Evolutionary conservation across 495 filamentous ascomycete genomes (phyloP), one percentile per base, ranked within the genome.

Genomic region (Stereocaulon alpinum): DNA sequence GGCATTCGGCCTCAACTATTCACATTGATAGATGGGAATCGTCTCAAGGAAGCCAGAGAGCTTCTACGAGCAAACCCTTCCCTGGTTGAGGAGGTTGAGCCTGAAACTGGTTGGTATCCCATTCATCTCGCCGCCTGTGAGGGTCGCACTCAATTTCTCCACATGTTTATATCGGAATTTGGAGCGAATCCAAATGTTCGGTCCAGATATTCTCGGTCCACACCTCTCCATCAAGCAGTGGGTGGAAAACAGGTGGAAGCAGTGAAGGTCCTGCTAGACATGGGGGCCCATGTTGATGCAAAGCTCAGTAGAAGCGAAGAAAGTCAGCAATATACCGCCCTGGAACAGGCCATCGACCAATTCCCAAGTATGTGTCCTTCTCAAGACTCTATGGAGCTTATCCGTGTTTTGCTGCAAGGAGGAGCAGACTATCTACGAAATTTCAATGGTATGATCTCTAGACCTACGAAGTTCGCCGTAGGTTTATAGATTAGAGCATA

Each of bases 71-170:
- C 42, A 44, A 44, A 44, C 42, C 42, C 42, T 44, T 44, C 42
- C 14, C 42, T 44, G 15, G 42, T 44, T 44, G 42, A 44, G 42
- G 42, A 44, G 42, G 42, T 44, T 20, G 42, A 44, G 42, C 42
- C 42, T 44, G 42, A 44, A 20, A 44, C 42, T 44, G 42, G 42
- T 44, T 44, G 15, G 42, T 44, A n/a, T 20, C 42, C 42, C 42
- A 17, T 44, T 20, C 42, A 44, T 44, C 42, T 44, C 42, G 42
- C 42, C 42, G 42, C 42, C 42, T 44, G 42, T 44, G 42, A 44
- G 42, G 42, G 42, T 44, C 42, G 42, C 42, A 44, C 42, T 44
- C 42, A 44, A 44, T 44, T 44, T 44, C 42, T 44, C 42, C 42
- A 17, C 42, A 44, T 44, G 42, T 44, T 44, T 44, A 44, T 44